These are phyloP conservation scores for Penicillium freii DNA, from an alignment of 2,329 filamentous ascomycete species.

Conservation along the genomic window DNA sequence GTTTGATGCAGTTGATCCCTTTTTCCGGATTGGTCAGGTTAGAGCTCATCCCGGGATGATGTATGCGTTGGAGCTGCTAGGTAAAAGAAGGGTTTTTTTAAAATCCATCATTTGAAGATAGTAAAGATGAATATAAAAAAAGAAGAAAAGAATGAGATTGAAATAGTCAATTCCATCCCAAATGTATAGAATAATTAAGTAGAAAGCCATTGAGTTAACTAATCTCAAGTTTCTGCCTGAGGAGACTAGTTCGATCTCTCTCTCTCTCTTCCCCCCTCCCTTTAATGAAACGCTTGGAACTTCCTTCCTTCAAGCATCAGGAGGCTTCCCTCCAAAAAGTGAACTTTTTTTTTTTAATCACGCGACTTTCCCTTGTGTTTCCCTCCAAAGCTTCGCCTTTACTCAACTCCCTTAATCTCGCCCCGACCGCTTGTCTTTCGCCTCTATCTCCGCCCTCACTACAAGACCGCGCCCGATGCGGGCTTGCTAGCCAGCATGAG, in stretches of 20 bases:
- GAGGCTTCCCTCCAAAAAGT: constrained; percentile 5
- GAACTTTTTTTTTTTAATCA: neutral
- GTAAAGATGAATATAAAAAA: neutral
- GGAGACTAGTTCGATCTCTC: constrained; percentile 1
- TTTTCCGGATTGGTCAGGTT: constrained; percentile 18
- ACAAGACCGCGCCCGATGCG: constrained; percentile 26
- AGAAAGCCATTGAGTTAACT: neutral
- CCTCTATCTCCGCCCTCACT: neutral
- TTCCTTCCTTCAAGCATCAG: constrained; percentile 4
- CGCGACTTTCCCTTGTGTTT: constrained; percentile 1
- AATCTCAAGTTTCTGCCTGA: constrained; percentile 6
- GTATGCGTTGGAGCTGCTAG: constrained; percentile 5
- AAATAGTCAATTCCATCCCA: neutral
- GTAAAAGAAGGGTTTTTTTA: neutral
- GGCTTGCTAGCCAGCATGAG: constrained; percentile 35
- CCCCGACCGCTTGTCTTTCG: neutral
- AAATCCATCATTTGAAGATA: neutral
- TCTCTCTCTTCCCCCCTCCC: neutral
- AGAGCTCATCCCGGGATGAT: constrained; percentile 14
- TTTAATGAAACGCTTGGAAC: constrained; percentile 6
- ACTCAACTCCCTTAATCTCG: neutral
- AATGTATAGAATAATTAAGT: neutral
- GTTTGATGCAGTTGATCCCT: constrained; percentile 3
- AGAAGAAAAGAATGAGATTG: neutral
- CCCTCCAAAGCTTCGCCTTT: neutral